These are phyloP conservation scores for Solanum chacoense DNA, from an alignment of 305 asterid species.

Conservation along the genomic window DNA sequence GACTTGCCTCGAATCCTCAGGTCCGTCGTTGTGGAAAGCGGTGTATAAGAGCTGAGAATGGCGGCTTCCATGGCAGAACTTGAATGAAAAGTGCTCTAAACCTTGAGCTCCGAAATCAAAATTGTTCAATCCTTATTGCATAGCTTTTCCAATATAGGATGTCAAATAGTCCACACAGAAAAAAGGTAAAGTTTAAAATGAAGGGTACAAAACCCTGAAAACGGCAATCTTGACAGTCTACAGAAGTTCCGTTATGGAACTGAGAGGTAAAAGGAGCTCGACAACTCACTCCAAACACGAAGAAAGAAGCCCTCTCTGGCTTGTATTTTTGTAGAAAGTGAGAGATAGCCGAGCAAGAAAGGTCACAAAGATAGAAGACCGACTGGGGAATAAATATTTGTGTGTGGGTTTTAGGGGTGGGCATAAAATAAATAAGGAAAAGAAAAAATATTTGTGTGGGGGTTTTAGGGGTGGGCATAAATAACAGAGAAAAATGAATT, in stretches of 20 bases:
- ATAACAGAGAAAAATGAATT: too few species aligned
- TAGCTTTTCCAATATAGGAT: not conserved
- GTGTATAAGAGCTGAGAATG: slow-evolving; percentile 34
- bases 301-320: not conserved
- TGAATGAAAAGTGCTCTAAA: not conserved
- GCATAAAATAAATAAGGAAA: too few species aligned
- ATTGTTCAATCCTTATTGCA: not conserved
- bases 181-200: not conserved
- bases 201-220: not conserved
- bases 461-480: too few species aligned
- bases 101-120: not conserved
- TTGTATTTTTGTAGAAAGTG: not conserved
- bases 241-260: not conserved
- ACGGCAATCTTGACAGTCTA: not conserved
- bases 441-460: not conserved
- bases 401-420: not conserved
- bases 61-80: slow-evolving; percentile 44
- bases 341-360: not conserved
- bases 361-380: not conserved
- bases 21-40: slow-evolving; percentile 4
- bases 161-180: not conserved
- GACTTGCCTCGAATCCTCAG: slow-evolving; percentile 15
- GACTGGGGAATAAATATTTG: not conserved
- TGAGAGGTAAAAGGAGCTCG: not conserved
- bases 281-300: not conserved